Evolutionary conservation across 495 filamentous ascomycete species (phyloP), one percentile per base, ranked within the genome.

Genomic region (Talaromyces adpressus): DNA sequence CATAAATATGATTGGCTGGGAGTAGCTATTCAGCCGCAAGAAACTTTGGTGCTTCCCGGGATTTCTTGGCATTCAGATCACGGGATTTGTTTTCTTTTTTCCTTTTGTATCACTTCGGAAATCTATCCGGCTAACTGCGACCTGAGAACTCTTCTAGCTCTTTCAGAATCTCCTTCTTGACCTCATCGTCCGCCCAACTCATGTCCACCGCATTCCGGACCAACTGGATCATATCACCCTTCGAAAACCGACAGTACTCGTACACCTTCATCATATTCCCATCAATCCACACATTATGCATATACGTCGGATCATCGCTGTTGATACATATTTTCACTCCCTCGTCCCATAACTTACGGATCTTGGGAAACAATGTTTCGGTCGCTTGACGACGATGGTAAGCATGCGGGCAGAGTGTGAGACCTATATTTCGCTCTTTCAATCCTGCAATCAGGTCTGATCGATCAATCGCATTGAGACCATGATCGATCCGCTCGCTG

Each of bases 221-320:
- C 39, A 79, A 59, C 57, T 70, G 67, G 3, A 75, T 66, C 69
- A 79, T 74, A 47, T 79, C 76, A 2, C 6, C 56, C 58, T 74
- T 69, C 20, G 62, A 64, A 47, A 77, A 75, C 6, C 62, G 69
- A 52, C 72, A 70, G 60, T 72, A 73, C 32, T 66, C 67, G 63
- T 70, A 73, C 14, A 72, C 67, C 64, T 77, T 74, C 57, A 73
- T 67, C 71, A 78, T 67, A 63, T 79, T 79, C 25, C 73, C 75
- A 66, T 72, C 68, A 36, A 79, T 72, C 73, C 74, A 79, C 27
- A 74, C 72, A 62, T 77, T 73, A 64, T 76, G 74, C 75, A 79
- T 78, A 59, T 77, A 71, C 2, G 73, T 70, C 8, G 77, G 77
- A 63, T 80, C 77, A 57, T 80, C 75, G 54, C 74, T 76, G 59